These are phyloP conservation scores for Ascochyta pisi DNA, from an alignment of 2,329 filamentous ascomycete genomes.

Conservation along the genomic window DNA sequence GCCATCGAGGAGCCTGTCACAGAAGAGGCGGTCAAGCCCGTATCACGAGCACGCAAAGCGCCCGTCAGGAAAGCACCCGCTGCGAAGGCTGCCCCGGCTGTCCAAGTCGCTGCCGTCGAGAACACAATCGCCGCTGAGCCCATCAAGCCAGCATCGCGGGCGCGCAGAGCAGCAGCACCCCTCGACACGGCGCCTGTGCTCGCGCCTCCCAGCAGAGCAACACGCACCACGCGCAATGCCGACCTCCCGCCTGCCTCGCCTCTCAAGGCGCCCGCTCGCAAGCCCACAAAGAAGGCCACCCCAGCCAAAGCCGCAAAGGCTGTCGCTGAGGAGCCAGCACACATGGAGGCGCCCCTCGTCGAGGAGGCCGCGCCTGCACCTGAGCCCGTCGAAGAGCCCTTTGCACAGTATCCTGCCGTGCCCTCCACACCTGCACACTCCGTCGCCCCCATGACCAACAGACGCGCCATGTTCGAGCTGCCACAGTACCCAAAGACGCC, in stretches of 20 bases:
- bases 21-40: slow-evolving; percentile 25
- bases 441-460: slow-evolving; percentile 16
- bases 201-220: slow-evolving; percentile 22
- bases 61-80: slow-evolving; percentile 25
- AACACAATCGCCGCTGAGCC: slow-evolving; percentile 20
- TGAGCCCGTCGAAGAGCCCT: slow-evolving; percentile 29
- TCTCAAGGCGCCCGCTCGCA: slow-evolving; percentile 36
- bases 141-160: slow-evolving; percentile 28
- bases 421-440: slow-evolving; percentile 30
- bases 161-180: slow-evolving; percentile 26
- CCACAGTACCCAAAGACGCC: slow-evolving; percentile 34
- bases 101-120: slow-evolving; percentile 12
- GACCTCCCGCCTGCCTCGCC: slow-evolving; percentile 31
- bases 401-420: slow-evolving; percentile 29
- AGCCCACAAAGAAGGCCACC: slow-evolving; percentile 29
- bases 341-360: background rate
- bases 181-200: slow-evolving; percentile 17
- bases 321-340: slow-evolving; percentile 1
- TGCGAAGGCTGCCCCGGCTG: slow-evolving; percentile 19
- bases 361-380: slow-evolving; percentile 3
- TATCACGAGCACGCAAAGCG: slow-evolving; percentile 29
- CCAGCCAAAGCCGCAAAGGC: slow-evolving; percentile 19
- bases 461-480: slow-evolving; percentile 23
- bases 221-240: slow-evolving; percentile 31
- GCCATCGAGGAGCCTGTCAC: slow-evolving; percentile 15